A percentile compares a stretch with the other conserved stretches of the same genome.
phyloP scores from a whole-genome alignment of 2,329 filamentous ascomycete species.

The Colletotrichum sp. region DNA sequence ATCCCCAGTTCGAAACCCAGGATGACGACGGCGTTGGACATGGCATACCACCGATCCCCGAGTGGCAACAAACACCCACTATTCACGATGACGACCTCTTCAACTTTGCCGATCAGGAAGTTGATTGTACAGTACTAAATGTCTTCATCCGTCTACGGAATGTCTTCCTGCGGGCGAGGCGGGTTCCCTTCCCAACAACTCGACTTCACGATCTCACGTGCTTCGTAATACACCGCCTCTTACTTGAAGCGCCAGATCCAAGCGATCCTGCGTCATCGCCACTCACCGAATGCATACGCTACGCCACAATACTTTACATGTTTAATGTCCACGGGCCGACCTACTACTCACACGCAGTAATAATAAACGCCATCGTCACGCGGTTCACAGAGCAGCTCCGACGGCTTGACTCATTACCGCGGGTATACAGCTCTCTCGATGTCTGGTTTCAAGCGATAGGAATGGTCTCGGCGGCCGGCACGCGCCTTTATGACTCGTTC shows the following conservation, averaged over 20 bases:
- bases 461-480: slow-evolving; percentile 36
- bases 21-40: slow-evolving; percentile 51
- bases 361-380: slow-evolving; percentile 37
- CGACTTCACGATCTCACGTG: slow-evolving; percentile 59
- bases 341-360: slow-evolving; percentile 55
- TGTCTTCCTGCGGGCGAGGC: slow-evolving; percentile 23
- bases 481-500: slow-evolving; percentile 33
- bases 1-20: slow-evolving; percentile 57
- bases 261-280: slow-evolving; percentile 14
- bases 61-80: slow-evolving; percentile 47
- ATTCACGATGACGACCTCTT: slow-evolving; percentile 2
- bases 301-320: slow-evolving; percentile 53
- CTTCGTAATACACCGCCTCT: slow-evolving; percentile 55
- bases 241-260: slow-evolving; percentile 28
- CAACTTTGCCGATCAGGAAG: slow-evolving; percentile 27
- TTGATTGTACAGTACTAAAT: slow-evolving; percentile 28
- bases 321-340: slow-evolving; percentile 58
- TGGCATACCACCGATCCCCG: slow-evolving; percentile 51
- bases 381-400: slow-evolving; percentile 35
- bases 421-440: slow-evolving; percentile 28
- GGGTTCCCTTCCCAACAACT: slow-evolving; percentile 35
- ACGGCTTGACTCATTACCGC: slow-evolving; percentile 15
- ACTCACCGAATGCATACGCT: slow-evolving; percentile 49
- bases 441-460: slow-evolving; percentile 49
- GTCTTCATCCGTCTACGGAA: background rate